Evolutionary conservation across 331 rosid genomes (phyloP).

Genomic region (Quercus lobata): DNA sequence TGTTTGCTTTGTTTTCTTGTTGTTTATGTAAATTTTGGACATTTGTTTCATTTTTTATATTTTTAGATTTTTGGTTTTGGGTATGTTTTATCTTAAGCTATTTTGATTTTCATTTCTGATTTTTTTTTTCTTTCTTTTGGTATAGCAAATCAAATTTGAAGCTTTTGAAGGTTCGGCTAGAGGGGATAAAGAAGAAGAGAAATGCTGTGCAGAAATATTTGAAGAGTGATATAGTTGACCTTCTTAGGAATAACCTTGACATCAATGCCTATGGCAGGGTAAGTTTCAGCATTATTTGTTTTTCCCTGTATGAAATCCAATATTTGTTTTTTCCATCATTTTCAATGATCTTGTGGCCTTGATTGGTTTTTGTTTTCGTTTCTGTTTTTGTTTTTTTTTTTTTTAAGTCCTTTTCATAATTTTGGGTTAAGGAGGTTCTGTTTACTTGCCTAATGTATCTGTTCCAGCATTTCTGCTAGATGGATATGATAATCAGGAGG

Average conservation of each 20-base stretch:
- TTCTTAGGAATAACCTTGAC: constrained; percentile 47
- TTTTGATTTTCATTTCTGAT: constrained; percentile 12
- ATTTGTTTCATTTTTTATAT: neutral
- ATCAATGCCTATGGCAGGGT: constrained; percentile 83
- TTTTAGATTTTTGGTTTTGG: neutral
- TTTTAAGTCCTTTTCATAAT: neutral
- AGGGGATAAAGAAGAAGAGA: constrained; percentile 52
- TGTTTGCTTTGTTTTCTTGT: neutral
- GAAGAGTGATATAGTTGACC: constrained; percentile 71
- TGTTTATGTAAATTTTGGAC: neutral
- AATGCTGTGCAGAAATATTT: constrained; percentile 61
- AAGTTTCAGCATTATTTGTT: constrained; percentile 14
- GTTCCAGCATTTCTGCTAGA: neutral
- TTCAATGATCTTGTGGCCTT: neutral
- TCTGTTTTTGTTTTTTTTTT: neutral
- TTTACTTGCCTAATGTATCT: neutral
- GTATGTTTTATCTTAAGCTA: neutral
- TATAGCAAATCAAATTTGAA: constrained; percentile 63
- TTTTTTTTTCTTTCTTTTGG: neutral
- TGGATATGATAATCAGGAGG: neutral
- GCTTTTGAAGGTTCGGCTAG: constrained; percentile 48
- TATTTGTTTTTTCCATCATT: too few relatives aligned
- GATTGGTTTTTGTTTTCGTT: neutral
- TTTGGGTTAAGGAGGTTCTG: neutral
- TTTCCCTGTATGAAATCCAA: neutral